A percentile compares a stretch with the other conserved stretches of the same genome.
phyloP scores from a whole-genome alignment of 768 basidiomycete species.

The Tylopilus subfusipes region DNA sequence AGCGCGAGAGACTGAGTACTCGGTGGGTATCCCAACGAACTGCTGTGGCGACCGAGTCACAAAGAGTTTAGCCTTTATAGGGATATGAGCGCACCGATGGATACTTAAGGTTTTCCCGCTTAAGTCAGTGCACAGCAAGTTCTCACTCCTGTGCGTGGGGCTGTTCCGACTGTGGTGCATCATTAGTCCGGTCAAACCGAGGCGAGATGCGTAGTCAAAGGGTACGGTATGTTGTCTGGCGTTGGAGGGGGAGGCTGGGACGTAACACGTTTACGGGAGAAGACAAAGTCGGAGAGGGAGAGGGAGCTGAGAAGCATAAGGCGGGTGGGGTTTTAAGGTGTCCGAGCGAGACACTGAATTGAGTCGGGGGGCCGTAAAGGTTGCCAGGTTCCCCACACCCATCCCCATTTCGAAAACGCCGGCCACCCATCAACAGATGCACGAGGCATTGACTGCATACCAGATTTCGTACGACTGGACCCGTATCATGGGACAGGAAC shows the following conservation, averaged over 20 bases:
- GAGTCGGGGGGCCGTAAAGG: slow-evolving; percentile 14
- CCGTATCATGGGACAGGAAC: slow-evolving; percentile 2
- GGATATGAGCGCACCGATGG: slow-evolving; percentile 9
- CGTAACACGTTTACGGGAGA: not conserved
- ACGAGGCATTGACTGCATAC: slow-evolving; percentile 23
- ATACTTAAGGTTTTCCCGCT: not conserved
- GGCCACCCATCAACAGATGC: slow-evolving; percentile 19
- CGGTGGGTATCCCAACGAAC: not conserved
- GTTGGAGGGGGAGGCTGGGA: not conserved
- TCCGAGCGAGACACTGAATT: not conserved
- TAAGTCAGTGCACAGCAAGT: slow-evolving; percentile 16
- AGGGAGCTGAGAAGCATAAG: not conserved
- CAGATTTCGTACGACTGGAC: slow-evolving; percentile 1
- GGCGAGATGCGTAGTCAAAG: not conserved
- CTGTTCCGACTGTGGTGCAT: slow-evolving; percentile 12
- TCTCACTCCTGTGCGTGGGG: slow-evolving; percentile 17
- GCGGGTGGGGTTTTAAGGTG: slow-evolving; percentile 8
- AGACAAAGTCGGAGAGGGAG: not conserved
- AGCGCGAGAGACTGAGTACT: not conserved
- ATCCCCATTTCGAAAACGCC: slow-evolving; percentile 18
- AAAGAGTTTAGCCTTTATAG: slow-evolving; percentile 12
- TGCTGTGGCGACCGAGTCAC: slow-evolving; percentile 14
- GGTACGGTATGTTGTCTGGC: not conserved
- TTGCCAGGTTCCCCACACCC: slow-evolving; percentile 10
- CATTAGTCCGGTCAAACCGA: not conserved